Evolutionary conservation across 2,329 filamentous ascomycete genomes (phyloP).

Genomic region (Neofusicoccum laricinum): DNA sequence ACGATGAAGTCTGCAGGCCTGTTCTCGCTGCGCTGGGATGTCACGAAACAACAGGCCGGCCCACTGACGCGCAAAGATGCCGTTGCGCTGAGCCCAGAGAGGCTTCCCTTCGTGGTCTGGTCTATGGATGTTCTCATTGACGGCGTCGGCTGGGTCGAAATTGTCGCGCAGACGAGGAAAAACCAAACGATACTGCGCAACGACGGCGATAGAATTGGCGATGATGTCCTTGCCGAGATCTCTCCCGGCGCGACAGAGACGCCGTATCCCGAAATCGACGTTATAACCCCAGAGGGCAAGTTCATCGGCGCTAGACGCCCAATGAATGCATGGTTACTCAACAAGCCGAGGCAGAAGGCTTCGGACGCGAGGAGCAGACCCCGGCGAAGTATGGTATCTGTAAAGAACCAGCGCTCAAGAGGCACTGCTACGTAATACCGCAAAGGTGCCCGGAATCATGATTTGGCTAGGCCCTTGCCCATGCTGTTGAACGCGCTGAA

Average conservation of each 20-base stretch:
- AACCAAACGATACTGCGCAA: constrained; percentile 4
- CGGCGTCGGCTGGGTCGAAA: constrained; percentile 89
- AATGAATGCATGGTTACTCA: constrained; percentile 67
- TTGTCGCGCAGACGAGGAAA: constrained; percentile 73
- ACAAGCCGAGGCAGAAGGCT: constrained; percentile 51
- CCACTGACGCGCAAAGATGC: constrained; percentile 65
- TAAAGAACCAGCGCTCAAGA: constrained; percentile 17
- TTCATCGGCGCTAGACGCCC: constrained; percentile 67
- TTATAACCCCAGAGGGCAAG: constrained; percentile 81
- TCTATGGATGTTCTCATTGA: constrained; percentile 85
- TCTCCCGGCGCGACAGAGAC: constrained; percentile 11
- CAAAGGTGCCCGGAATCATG: neutral
- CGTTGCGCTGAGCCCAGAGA: constrained; percentile 61
- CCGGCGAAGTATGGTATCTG: constrained; percentile 64
- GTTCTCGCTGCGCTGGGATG: constrained; percentile 75
- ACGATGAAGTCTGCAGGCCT: constrained; percentile 59
- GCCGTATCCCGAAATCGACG: constrained; percentile 70
- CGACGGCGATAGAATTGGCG: neutral
- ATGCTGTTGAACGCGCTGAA: neutral
- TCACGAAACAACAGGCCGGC: constrained; percentile 75
- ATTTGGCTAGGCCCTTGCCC: neutral
- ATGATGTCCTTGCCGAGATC: constrained; percentile 48
- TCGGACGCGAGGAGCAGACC: constrained; percentile 56
- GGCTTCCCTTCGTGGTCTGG: constrained; percentile 75
- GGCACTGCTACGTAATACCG: neutral